Conservation (phyloP, 2,329 filamentous ascomycete genomes). For the Colletotrichum sublineola region DNA sequence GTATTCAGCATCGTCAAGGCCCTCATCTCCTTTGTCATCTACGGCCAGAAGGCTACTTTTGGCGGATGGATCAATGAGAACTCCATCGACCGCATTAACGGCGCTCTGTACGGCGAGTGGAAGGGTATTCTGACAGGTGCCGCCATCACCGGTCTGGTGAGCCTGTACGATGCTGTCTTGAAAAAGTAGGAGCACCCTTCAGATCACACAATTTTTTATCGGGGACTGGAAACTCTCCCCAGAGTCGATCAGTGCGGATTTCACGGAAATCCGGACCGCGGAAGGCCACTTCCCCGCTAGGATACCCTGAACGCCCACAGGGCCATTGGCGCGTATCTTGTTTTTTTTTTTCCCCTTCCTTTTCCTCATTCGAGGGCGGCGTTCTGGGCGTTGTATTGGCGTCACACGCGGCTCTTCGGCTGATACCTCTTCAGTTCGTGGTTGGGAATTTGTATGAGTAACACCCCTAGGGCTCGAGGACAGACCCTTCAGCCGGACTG, state of each 20-base stretch:
- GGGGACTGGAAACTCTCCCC: background rate
- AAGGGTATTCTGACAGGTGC: conserved; percentile 77
- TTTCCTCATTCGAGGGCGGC: conserved; percentile 39
- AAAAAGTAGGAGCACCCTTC: conserved; percentile 65
- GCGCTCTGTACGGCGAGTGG: conserved; percentile 78
- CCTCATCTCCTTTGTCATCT: conserved; percentile 84
- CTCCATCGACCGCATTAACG: conserved; percentile 73
- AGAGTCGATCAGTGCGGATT: background rate
- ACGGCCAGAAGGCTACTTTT: conserved; percentile 74
- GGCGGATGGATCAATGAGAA: conserved; percentile 71
- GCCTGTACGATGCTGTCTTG: conserved; percentile 83
- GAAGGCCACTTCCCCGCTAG: background rate
- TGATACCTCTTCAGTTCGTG: conserved; percentile 39
- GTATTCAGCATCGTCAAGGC: conserved; percentile 93
- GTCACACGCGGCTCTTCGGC: conserved; percentile 37
- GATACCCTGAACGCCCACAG: background rate
- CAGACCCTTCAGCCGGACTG: background rate
- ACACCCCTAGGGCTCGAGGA: background rate
- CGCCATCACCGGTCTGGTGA: conserved; percentile 75
- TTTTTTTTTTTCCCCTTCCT: background rate
- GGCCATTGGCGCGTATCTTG: conserved; percentile 6
- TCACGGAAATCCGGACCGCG: background rate
- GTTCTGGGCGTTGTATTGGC: conserved; percentile 42
- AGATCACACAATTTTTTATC: background rate
- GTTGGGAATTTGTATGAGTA: conserved; percentile 1